Evolutionary conservation across 208 protist species (phyloP), one percentile per base, ranked within the genome.

Genomic region (Borovskyia barvae): DNA sequence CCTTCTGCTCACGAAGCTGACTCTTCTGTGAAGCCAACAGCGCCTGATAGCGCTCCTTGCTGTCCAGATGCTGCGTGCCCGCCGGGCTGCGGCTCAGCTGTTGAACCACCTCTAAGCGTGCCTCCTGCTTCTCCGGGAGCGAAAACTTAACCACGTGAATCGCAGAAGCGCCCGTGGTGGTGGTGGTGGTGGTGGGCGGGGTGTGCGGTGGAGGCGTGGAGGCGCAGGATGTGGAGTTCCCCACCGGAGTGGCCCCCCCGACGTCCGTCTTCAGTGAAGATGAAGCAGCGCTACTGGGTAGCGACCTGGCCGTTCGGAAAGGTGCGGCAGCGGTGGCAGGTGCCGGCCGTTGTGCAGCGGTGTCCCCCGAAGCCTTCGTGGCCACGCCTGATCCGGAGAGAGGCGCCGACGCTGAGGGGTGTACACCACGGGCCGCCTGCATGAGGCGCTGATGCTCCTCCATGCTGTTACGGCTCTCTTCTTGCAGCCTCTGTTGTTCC

Each of bases 81-180:
- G 66, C 32, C 1, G 63, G 26, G 41, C 69, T 86, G 32, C 59
- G 57, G 28, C 67, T 66, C 28, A 93, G 72, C 61, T 90, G 86
- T 48, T 58, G 64, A 33, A 93, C 70, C n/a, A 78, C 86, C 46
- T 79, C 78, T 28, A 76, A 66, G 53, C 77, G 69, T 19, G 82
- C 86, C 48, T 74, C 58, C 20, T 53, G 41, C 5, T 82, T 74
- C 1, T 45, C 29, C 6, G 86, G 86, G 51, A 93, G 33, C 7
- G 74, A 88, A 32, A 93, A 81, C 43, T 75, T 74, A 32, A 85
- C 61, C 9, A 93, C 85, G 20, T 85, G 75, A 57, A 92, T 92
- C 25, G 45, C 11, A 15, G 64, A 48, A 6, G 48, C 26, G 5
- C 32, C 55, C 3, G 24, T 32, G 1, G 19, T 15, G 5, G 49